Base-by-base conservation (phyloP, 2,329 filamentous ascomycete species). In the Clonostachys sp. region DNA sequence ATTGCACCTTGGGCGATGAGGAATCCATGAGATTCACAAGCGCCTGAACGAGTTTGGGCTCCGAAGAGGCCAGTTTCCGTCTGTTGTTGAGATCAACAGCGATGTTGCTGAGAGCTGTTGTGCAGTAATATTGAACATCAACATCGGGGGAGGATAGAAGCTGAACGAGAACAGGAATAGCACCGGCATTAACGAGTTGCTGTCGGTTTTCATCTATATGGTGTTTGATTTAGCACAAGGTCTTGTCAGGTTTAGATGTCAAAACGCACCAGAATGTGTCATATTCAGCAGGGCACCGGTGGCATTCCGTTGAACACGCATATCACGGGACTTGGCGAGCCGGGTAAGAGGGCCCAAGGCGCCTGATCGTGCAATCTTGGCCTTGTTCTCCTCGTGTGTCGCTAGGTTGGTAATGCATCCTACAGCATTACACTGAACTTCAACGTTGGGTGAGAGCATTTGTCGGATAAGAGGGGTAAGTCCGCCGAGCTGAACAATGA, bases 61-160 rank as follows among this genome's bases (percentile, higher is more conserved):
- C 94, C 9, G 88, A 91, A 61, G 95, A 86, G 33, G 92, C 90
- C 46, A 99, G 80, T 64, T 92, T 91, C 62, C 91, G 90, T 56
- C 94, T 81, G 71, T 97, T 97, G 60, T 84, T 87, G 42, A 87
- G 80, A 63, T 99, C 94, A 46, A 99, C 94, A 7, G 94, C 94
- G 57, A 99, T 99, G 67, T 99, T 99, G 77, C 92, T 97, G 49
- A 99, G 81, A 12, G 94, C 94, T 5, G 94, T 99, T 16, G 94
- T 99, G 73, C 94, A 99, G 71, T 99, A 99, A 71, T 99, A 99
- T 71, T 99, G 94, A 34, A 99, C 94, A 63, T 99, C 94, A 55
- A 96, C 91, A 61, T 99, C 94, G 49, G 86, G 75, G 24, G 94
- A 97, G 9, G 89, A 91, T 42, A 99, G 84, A 20, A 99, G 83